Conservation (phyloP, 75 land plant genomes). For the Azolla pinnata region DNA sequence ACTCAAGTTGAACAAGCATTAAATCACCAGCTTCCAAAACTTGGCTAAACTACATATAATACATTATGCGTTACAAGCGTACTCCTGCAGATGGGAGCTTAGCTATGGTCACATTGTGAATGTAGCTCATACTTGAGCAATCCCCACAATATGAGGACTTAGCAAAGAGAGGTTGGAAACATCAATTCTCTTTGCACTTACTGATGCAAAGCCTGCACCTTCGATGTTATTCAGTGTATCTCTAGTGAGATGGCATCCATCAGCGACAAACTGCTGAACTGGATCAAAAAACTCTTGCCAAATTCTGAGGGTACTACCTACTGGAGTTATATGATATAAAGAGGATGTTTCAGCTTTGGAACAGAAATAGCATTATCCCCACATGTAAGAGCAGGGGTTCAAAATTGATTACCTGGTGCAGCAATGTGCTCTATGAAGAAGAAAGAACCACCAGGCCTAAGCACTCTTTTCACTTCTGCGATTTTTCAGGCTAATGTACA, state of each 20-base stretch:
- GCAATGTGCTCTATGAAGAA: constrained; percentile 86
- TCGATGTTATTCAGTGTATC: constrained; percentile 45
- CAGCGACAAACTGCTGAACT: constrained; percentile 56
- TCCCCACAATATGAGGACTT: constrained; percentile 39
- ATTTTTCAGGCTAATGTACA: background rate
- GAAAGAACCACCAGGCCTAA: constrained; percentile 65
- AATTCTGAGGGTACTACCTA: constrained; percentile 49
- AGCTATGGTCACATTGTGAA: too few relatives aligned
- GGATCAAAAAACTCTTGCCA: constrained; percentile 65
- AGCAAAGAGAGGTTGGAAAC: constrained; percentile 25
- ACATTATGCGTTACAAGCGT: too few relatives aligned
- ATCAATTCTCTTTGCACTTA: constrained; percentile 20
- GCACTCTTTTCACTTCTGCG: constrained; percentile 81
- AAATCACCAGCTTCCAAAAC: too few relatives aligned
- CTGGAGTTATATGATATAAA: too few relatives aligned
- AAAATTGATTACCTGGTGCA: constrained; percentile 51
- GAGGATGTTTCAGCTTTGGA: too few relatives aligned
- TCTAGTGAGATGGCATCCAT: constrained; percentile 81
- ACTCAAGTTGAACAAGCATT: too few relatives aligned
- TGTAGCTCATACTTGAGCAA: constrained; percentile 18
- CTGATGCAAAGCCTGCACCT: constrained; percentile 41
- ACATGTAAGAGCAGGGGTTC: too few relatives aligned
- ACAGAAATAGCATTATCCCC: too few relatives aligned
- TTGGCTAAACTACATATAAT: too few relatives aligned
- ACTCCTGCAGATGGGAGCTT: too few relatives aligned